Percentiles rank a stretch among this genome's conserved stretches.
Conservation (phyloP, 345 rosid species). For the Punica granatum region DNA sequence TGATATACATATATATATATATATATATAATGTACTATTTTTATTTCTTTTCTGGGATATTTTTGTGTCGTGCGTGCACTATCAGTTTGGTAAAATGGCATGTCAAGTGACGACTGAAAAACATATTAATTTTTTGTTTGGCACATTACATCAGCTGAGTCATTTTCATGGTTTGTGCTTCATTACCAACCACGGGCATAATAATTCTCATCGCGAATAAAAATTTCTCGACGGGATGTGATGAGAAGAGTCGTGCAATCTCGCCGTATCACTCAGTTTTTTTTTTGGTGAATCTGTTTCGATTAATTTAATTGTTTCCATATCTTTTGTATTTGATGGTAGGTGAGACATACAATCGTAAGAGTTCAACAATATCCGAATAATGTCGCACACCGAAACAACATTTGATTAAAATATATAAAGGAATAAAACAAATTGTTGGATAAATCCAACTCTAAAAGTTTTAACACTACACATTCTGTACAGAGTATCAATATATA, state of each 20-base stretch:
- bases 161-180: constrained; percentile 6
- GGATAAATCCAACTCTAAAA: neutral
- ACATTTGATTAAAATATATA: no score
- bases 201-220: neutral
- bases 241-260: no score
- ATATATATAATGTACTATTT: neutral
- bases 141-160: constrained; percentile 6
- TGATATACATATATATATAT: no score
- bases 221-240: neutral
- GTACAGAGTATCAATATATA: no score
- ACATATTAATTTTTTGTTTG: neutral
- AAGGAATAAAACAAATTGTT: neutral
- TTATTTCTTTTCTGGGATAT: neutral
- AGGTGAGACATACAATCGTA: no score
- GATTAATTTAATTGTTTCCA: no score
- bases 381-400: no score
- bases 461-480: no score
- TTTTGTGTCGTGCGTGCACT: neutral
- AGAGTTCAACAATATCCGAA: no score
- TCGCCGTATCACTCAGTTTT: no score
- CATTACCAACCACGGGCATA: neutral
- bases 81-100: constrained; percentile 9
- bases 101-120: constrained; percentile 5
- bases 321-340: no score
- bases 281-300: no score